phyloP scores from a whole-genome alignment of 148 eudicot genomes.

The Rhododendron molle region DNA sequence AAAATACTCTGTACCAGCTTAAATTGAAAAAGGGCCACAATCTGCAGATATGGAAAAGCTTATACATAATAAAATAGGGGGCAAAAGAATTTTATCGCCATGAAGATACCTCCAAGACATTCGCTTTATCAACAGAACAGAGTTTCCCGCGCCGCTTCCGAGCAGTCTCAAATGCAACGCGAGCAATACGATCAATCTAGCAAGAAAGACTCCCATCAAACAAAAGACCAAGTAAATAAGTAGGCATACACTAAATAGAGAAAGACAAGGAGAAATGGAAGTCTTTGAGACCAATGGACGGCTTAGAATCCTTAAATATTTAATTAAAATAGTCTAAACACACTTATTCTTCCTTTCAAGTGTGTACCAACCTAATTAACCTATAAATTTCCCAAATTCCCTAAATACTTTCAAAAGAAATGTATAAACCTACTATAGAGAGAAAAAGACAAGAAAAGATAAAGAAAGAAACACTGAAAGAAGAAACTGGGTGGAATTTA shows the following conservation, averaged over 20 bases:
- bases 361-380: neutral
- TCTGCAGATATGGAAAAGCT: neutral
- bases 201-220: neutral
- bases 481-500: neutral
- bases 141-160: constrained; percentile 84
- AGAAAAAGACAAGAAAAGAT: neutral
- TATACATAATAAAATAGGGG: neutral
- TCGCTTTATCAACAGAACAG: constrained; percentile 98
- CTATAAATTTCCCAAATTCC: neutral
- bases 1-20: neutral
- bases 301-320: neutral
- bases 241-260: neutral
- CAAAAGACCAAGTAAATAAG: neutral
- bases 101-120: constrained; percentile 77
- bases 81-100: neutral
- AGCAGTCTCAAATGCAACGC: constrained; percentile 91
- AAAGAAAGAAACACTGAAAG: neutral
- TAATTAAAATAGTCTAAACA: neutral
- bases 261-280: neutral
- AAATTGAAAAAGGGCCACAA: neutral
- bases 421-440: neutral
- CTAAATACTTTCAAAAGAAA: neutral
- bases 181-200: constrained; percentile 97
- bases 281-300: neutral
- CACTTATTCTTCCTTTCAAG: neutral